Base-by-base conservation (phyloP, 2,329 filamentous ascomycete genomes). In the Fusarium solani-melongenae region DNA sequence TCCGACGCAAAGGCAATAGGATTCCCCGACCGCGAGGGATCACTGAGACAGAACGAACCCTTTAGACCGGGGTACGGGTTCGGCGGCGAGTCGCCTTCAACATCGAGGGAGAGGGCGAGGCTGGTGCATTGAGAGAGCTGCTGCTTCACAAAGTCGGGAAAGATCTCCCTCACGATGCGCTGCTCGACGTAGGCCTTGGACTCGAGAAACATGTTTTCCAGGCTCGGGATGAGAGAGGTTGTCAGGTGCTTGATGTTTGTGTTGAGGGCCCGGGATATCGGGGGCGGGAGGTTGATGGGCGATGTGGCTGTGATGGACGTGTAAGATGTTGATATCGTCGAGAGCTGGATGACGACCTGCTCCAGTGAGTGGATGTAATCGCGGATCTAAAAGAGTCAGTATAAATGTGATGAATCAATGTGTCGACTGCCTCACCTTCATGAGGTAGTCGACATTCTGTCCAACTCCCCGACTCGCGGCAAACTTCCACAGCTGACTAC, bases 21-120 rank as follows among this genome's bases (percentile, higher is more conserved):
- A 67, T 88, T 88, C 58, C 89, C 86, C 0, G 84, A 81, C 49
- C 83, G 82, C 6, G 80, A 75, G 0, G 87, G 87, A 73, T 91
- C 86, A 1, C 87, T 89, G 17, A 91, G 77, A 64, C 88, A 89
- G 71, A 91, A 91, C 24, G 88, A 88, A 57, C 88, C 85, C 10
- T 88, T 89, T 0, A 92, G 82, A 0, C 90, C 90, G 4, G 86
- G 85, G 62, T 87, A 91, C 59, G 82, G 76, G 6, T 80, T 78
- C 20, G 67, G 69, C 5, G 71, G 75, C 10, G 75, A 67, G 2
- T 80, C 78, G 22, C 80, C 79, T n/a, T 78, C 79, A 1, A 73
- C 70, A 2, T 79, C 80, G 6, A 82, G 78, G 3, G 85, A 82
- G 4, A 90, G 77, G 1, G 87, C 85, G 39, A 81, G 79, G 5